These are phyloP conservation scores for Boeremia exigua DNA, from an alignment of 2,329 filamentous ascomycete genomes.

Conservation along the genomic window DNA sequence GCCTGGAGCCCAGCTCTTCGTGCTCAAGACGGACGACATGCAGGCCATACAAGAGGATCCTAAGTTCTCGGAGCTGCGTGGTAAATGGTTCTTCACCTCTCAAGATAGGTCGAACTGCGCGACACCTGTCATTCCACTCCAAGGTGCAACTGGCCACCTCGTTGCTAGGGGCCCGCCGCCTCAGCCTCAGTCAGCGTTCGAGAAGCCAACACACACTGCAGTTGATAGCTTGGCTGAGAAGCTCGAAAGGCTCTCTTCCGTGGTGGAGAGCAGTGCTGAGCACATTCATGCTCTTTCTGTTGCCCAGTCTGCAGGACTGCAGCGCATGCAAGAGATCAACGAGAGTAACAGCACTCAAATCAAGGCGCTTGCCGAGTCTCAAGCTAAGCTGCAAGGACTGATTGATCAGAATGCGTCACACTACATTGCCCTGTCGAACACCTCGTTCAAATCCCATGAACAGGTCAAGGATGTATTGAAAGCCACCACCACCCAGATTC, in stretches of 20 bases:
- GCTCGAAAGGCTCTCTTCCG: conserved; percentile 33
- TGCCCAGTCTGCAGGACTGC: conserved; percentile 42
- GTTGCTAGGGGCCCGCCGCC: conserved; percentile 12
- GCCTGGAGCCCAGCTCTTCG: conserved; percentile 42
- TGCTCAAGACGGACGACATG: conserved; percentile 44
- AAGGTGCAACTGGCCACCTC: conserved; percentile 34
- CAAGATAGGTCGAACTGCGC: conserved; percentile 30
- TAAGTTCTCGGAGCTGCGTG: conserved; percentile 35
- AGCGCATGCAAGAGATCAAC: conserved; percentile 47
- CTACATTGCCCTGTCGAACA: conserved; percentile 45
- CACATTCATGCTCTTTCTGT: conserved; percentile 44
- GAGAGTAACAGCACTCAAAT: conserved; percentile 45
- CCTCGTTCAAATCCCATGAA: conserved; percentile 39
- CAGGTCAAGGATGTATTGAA: conserved; percentile 35
- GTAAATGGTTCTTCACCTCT: conserved; percentile 44
- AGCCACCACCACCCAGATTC: conserved; percentile 37
- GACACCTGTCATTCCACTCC: conserved; percentile 38
- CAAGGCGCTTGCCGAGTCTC: conserved; percentile 40
- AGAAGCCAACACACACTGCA: conserved; percentile 22
- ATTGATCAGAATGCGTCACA: conserved; percentile 44
- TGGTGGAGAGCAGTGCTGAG: conserved; percentile 40
- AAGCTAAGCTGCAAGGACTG: conserved; percentile 38
- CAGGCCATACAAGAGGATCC: conserved; percentile 43
- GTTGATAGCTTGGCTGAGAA: conserved; percentile 32
- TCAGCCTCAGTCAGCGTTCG: conserved; percentile 7